These are phyloP conservation scores for Domatiomyces globalis DNA, from an alignment of 2,329 filamentous ascomycete genomes.

Conservation along the genomic window DNA sequence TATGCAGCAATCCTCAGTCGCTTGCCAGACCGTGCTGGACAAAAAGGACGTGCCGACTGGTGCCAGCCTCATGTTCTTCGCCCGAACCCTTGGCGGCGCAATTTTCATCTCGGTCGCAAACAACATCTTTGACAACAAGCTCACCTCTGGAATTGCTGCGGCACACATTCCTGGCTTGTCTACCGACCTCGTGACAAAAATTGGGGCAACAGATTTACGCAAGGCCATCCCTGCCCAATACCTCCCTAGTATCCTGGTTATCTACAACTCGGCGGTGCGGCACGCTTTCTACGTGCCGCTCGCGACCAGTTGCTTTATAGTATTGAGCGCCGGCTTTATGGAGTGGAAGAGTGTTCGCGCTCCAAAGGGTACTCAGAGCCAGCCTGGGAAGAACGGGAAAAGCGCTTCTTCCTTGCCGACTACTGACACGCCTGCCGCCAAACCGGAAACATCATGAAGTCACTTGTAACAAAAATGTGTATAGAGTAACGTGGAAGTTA, in stretches of 20 bases:
- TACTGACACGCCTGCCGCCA: too few species aligned
- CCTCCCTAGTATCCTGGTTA: constrained; percentile 40
- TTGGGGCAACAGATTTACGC: constrained; percentile 30
- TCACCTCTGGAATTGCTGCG: constrained; percentile 9
- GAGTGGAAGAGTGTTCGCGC: constrained; percentile 47
- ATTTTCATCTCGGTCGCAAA: constrained; percentile 18
- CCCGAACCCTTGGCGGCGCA: constrained; percentile 13
- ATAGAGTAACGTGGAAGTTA: too few species aligned
- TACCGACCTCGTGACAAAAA: constrained; percentile 6
- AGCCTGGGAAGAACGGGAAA: too few species aligned
- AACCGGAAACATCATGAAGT: too few species aligned
- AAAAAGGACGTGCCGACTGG: constrained; percentile 19
- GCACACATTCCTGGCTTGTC: constrained; percentile 10
- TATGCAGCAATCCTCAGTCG: constrained; percentile 18
- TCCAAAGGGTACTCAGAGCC: neutral
- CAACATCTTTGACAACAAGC: constrained; percentile 17
- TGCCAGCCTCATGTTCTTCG: constrained; percentile 16
- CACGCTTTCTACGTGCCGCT: constrained; percentile 48
- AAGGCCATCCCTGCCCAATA: constrained; percentile 37
- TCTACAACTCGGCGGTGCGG: constrained; percentile 50
- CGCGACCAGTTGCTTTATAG: constrained; percentile 18
- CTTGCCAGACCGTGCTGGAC: constrained; percentile 18
- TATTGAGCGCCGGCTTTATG: constrained; percentile 37
- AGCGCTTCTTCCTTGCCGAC: too few species aligned
- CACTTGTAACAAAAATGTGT: too few species aligned